These are phyloP conservation scores for Picocystis salinarum DNA, from an alignment of 139 green algal species.

Conservation along the genomic window DNA sequence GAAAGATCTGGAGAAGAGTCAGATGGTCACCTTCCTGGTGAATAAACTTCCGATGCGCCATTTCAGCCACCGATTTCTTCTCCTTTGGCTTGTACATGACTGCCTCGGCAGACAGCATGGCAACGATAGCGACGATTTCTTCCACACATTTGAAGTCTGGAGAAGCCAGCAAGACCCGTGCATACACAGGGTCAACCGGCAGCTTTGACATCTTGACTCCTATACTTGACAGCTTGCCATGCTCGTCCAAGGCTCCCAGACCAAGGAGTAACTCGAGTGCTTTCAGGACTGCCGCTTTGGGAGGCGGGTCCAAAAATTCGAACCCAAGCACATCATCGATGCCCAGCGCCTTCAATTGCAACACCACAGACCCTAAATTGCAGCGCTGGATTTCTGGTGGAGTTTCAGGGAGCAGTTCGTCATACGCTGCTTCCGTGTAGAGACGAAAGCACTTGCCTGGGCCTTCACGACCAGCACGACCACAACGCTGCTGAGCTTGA, in stretches of 20 bases:
- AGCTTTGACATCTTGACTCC: constrained; percentile 44
- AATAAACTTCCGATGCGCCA: constrained; percentile 38
- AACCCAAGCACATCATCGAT: constrained; percentile 84
- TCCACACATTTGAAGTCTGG: constrained; percentile 39
- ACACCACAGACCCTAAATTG: constrained; percentile 69
- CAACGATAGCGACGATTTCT: constrained; percentile 49
- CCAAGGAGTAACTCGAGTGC: constrained; percentile 65
- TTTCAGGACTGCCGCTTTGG: constrained; percentile 47
- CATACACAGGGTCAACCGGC: constrained; percentile 66
- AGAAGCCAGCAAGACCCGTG: constrained; percentile 36
- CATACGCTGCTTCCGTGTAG: constrained; percentile 82
- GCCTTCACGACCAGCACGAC: constrained; percentile 67
- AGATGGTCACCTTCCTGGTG: constrained; percentile 51
- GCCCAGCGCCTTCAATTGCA: constrained; percentile 79
- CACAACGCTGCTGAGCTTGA: constrained; percentile 62
- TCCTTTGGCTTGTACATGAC: constrained; percentile 64
- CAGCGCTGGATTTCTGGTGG: constrained; percentile 80
- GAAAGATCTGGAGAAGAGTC: constrained; percentile 46
- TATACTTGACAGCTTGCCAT: constrained; percentile 26
- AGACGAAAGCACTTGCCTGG: constrained; percentile 76
- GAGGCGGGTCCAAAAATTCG: constrained; percentile 79
- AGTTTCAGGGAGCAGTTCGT: constrained; percentile 56
- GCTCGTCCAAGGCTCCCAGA: constrained; percentile 68
- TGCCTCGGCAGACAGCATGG: constrained; percentile 69
- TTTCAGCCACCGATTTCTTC: constrained; percentile 35